Evolutionary conservation across 345 rosid genomes (phyloP).

Genomic region (Lepidium didymum): DNA sequence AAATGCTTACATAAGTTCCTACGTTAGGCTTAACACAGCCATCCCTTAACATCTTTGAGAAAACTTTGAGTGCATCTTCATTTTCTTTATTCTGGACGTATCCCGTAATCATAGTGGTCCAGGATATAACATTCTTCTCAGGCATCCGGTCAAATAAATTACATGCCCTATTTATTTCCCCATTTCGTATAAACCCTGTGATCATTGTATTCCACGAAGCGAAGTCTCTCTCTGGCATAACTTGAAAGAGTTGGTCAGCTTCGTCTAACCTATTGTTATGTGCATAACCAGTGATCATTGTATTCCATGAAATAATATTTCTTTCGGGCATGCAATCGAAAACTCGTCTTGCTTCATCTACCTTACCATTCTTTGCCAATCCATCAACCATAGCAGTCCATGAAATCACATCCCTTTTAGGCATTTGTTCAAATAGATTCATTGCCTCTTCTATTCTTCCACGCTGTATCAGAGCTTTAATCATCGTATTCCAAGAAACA

Average conservation of each 20-base stretch:
- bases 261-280: conserved; percentile 43
- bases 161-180: conserved; percentile 39
- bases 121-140: conserved; percentile 53
- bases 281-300: conserved; percentile 71
- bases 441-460: conserved; percentile 60
- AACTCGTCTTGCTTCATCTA: conserved; percentile 54
- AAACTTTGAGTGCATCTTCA: conserved; percentile 51
- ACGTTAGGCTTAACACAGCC: conserved; percentile 43
- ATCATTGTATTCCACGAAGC: conserved; percentile 79
- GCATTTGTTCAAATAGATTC: conserved; percentile 46
- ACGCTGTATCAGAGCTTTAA: conserved; percentile 39
- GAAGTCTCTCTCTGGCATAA: conserved; percentile 53
- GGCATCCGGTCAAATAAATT: conserved; percentile 49
- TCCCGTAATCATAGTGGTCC: conserved; percentile 77
- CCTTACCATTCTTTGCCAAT: conserved; percentile 47
- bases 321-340: conserved; percentile 57
- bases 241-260: conserved; percentile 49
- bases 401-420: conserved; percentile 56
- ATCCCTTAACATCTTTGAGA: conserved; percentile 45
- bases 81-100: conserved; percentile 40
- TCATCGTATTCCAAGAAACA: conserved; percentile 59
- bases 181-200: conserved; percentile 51
- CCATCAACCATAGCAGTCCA: conserved; percentile 64
- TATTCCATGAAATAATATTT: conserved; percentile 65
- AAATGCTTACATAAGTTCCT: conserved; percentile 53